Evolutionary conservation across 2,329 filamentous ascomycete genomes (phyloP).

Genomic region (Pseudopyricularia cyperi): DNA sequence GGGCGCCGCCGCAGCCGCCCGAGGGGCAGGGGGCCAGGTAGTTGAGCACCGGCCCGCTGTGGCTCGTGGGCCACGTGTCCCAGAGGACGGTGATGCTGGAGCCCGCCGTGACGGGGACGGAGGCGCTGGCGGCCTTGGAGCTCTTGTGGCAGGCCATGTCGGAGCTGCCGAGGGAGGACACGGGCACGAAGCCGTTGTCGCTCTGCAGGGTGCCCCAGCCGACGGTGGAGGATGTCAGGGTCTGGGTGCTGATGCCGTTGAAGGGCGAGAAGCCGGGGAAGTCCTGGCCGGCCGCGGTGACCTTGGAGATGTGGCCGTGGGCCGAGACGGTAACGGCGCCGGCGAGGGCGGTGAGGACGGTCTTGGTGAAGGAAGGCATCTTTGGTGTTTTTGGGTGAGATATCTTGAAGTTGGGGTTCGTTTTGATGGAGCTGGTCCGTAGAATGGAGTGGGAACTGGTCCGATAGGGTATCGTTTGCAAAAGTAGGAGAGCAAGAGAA

Average conservation of each 20-base stretch:
- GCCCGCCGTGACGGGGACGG: conserved; percentile 20
- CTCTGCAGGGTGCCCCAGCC: conserved; percentile 28
- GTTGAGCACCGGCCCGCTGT: conserved; percentile 43
- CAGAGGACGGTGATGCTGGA: conserved; percentile 25
- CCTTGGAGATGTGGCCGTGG: neutral
- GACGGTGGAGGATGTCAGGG: conserved; percentile 9
- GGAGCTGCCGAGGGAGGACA: conserved; percentile 20
- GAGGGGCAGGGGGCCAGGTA: conserved; percentile 35
- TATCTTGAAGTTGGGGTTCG: neutral
- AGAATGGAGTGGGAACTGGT: neutral
- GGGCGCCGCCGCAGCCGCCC: conserved; percentile 6
- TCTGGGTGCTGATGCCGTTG: conserved; percentile 1
- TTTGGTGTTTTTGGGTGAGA: neutral
- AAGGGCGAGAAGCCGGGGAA: conserved; percentile 1
- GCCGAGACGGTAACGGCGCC: conserved; percentile 2
- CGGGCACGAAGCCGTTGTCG: conserved; percentile 37
- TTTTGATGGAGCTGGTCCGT: neutral
- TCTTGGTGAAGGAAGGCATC: conserved; percentile 3
- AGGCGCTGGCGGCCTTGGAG: conserved; percentile 18
- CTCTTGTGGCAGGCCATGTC: conserved; percentile 35
- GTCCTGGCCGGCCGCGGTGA: neutral
- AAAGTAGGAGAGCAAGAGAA: neutral
- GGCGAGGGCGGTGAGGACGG: conserved; percentile 12
- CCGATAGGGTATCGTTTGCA: neutral
- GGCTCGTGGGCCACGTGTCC: conserved; percentile 26